phyloP scores from a whole-genome alignment of 805 yeast species.

The Cyberlindnera veronae region DNA sequence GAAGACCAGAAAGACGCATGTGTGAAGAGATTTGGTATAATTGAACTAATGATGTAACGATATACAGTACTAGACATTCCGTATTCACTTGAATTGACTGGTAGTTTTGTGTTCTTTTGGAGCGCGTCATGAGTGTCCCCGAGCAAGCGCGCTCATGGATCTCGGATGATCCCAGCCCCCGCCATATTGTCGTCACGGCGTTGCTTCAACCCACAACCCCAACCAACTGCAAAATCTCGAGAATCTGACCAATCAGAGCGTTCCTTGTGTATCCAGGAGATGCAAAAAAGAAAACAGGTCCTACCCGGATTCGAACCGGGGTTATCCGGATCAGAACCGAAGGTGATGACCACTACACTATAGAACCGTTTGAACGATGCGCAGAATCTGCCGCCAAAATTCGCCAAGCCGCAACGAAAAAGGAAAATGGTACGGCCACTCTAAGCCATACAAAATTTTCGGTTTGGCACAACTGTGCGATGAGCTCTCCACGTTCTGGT shows the following conservation, averaged over 20 bases:
- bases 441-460: neutral
- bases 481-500: neutral
- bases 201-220: no score
- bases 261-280: neutral
- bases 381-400: slow-evolving; percentile 1
- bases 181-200: no score
- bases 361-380: slow-evolving; percentile 19
- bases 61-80: no score
- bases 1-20: neutral
- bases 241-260: no score
- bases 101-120: no score
- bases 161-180: no score
- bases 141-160: no score
- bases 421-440: neutral
- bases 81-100: no score
- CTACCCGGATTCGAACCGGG: slow-evolving; percentile 35
- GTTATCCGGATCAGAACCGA: slow-evolving; percentile 33
- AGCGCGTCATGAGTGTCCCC: no score
- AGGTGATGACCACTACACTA: slow-evolving; percentile 32
- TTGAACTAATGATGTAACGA: no score
- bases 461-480: neutral
- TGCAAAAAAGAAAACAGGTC: slow-evolving; percentile 22
- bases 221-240: no score
- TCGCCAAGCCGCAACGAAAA: neutral
- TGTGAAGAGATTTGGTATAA: no score